phyloP scores from a whole-genome alignment of 352 stramenopile genomes.

The Pythium insidiosum region DNA sequence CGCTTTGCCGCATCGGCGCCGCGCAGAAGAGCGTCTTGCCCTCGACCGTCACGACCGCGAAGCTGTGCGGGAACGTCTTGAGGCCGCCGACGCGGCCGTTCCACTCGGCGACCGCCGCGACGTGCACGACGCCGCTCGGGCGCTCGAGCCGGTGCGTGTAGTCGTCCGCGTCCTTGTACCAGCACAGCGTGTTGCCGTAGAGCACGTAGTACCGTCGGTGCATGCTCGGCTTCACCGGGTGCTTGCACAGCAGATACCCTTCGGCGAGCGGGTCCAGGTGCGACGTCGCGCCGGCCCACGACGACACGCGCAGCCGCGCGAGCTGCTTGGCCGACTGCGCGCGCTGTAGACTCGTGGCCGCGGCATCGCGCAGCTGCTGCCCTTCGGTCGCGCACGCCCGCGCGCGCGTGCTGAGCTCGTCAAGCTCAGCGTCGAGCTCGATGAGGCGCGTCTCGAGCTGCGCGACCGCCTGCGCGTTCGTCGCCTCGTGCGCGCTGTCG shows the following conservation, averaged over 20 bases:
- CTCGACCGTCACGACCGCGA: constrained; percentile 55
- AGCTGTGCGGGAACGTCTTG: constrained; percentile 43
- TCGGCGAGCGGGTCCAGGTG: constrained; percentile 62
- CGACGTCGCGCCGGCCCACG: constrained; percentile 47
- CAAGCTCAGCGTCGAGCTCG: neutral
- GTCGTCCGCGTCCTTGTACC: constrained; percentile 65
- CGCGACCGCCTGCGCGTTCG: constrained; percentile 22
- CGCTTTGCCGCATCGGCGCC: constrained; percentile 50
- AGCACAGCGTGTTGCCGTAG: constrained; percentile 71
- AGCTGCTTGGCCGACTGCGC: constrained; percentile 52
- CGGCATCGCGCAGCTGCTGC: constrained; percentile 30
- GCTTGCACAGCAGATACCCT: constrained; percentile 65
- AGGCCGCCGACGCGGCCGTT: constrained; percentile 45
- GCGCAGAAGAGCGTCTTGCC: constrained; percentile 59
- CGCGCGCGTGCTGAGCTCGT: constrained; percentile 18
- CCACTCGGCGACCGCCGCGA: constrained; percentile 54
- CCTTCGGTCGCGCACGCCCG: constrained; percentile 26
- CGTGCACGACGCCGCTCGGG: constrained; percentile 57
- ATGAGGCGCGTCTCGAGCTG: constrained; percentile 18
- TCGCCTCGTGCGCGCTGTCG: constrained; percentile 35
- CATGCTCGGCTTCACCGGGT: constrained; percentile 49
- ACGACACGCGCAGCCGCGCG: constrained; percentile 34
- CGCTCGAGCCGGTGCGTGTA: constrained; percentile 34
- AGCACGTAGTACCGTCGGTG: constrained; percentile 76
- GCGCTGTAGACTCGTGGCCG: constrained; percentile 37